A percentile compares a stretch with the other conserved stretches of the same genome.
phyloP scores from a whole-genome alignment of 1,284 basidiomycete species.

The Pseudozyma sp. region DNA sequence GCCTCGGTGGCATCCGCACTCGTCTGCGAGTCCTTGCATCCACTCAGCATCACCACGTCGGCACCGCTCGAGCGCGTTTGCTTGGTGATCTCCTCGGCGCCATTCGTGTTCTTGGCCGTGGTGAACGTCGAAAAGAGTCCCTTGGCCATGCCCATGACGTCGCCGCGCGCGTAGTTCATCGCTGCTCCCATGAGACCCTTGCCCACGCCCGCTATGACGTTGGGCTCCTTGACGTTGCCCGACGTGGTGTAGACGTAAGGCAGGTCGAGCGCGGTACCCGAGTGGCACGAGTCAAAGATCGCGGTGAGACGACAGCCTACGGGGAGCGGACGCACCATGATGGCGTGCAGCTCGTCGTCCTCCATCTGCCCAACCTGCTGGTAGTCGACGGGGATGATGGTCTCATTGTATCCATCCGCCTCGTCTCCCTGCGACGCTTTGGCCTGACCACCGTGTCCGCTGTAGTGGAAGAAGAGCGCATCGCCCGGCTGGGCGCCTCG shows the following conservation, averaged over 20 bases:
- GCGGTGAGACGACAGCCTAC: slow-evolving; percentile 47
- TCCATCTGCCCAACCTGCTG: slow-evolving; percentile 65
- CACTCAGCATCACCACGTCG: slow-evolving; percentile 74
- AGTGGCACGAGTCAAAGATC: slow-evolving; percentile 66
- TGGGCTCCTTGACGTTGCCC: slow-evolving; percentile 92
- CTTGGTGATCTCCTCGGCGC: slow-evolving; percentile 76
- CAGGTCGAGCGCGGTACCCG: slow-evolving; percentile 67
- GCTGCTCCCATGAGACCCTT: slow-evolving; percentile 72
- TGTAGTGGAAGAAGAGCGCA: slow-evolving; percentile 68
- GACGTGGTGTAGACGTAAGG: slow-evolving; percentile 81
- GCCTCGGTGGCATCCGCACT: slow-evolving; percentile 87
- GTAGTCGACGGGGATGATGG: slow-evolving; percentile 68
- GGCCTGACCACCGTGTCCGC: slow-evolving; percentile 67
- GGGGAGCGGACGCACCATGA: slow-evolving; percentile 66
- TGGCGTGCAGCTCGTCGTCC: slow-evolving; percentile 67
- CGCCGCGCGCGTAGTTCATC: slow-evolving; percentile 79
- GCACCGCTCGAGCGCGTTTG: slow-evolving; percentile 83
- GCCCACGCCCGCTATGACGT: slow-evolving; percentile 70
- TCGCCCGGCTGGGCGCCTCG: slow-evolving; percentile 63
- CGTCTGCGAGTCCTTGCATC: slow-evolving; percentile 92
- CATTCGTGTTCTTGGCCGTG: slow-evolving; percentile 70
- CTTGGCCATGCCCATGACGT: slow-evolving; percentile 75
- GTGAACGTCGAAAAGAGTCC: slow-evolving; percentile 70
- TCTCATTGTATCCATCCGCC: slow-evolving; percentile 68
- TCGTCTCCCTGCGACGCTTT: slow-evolving; percentile 66